phyloP scores from a whole-genome alignment of 2,329 filamentous ascomycete genomes.

The Ceratocystis albifundus region DNA sequence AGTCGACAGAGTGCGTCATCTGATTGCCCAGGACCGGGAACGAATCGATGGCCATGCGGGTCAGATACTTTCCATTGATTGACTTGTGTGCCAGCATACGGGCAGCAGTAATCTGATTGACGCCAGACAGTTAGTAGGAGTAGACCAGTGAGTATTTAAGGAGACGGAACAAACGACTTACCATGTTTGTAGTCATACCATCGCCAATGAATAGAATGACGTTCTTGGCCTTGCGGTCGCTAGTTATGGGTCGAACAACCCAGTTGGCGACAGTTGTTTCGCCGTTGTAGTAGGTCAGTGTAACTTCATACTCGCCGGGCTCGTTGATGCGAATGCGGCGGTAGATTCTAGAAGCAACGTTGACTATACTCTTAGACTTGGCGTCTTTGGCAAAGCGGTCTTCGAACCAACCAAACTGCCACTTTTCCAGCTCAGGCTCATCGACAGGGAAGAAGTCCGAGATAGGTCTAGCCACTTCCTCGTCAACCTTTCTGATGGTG shows the following conservation, averaged over 20 bases:
- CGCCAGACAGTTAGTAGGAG: not conserved
- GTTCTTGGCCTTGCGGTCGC: slow-evolving; percentile 68
- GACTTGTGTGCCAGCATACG: slow-evolving; percentile 70
- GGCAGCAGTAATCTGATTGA: slow-evolving; percentile 53
- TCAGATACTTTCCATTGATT: slow-evolving; percentile 75
- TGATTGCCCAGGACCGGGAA: slow-evolving; percentile 80
- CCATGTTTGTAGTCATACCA: slow-evolving; percentile 63
- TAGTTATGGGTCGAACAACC: slow-evolving; percentile 59
- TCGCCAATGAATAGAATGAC: slow-evolving; percentile 73
- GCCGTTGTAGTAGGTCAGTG: slow-evolving; percentile 61
- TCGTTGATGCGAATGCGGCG: slow-evolving; percentile 63
- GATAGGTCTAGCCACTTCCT: slow-evolving; percentile 39
- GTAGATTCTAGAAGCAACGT: slow-evolving; percentile 70
- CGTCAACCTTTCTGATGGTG: slow-evolving; percentile 56
- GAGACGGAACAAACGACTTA: slow-evolving; percentile 24
- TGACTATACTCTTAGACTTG: slow-evolving; percentile 57
- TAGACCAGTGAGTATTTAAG: no score
- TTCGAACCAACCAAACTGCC: slow-evolving; percentile 78
- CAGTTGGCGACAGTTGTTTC: slow-evolving; percentile 63
- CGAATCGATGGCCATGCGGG: slow-evolving; percentile 62
- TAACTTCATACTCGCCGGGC: slow-evolving; percentile 68
- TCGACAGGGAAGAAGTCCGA: slow-evolving; percentile 54
- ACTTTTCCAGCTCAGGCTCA: slow-evolving; percentile 64
- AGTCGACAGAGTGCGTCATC: slow-evolving; percentile 79
- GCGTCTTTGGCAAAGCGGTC: slow-evolving; percentile 69